These are phyloP conservation scores for Priceomyces castillae DNA, from an alignment of 805 yeast genomes.

Conservation along the genomic window DNA sequence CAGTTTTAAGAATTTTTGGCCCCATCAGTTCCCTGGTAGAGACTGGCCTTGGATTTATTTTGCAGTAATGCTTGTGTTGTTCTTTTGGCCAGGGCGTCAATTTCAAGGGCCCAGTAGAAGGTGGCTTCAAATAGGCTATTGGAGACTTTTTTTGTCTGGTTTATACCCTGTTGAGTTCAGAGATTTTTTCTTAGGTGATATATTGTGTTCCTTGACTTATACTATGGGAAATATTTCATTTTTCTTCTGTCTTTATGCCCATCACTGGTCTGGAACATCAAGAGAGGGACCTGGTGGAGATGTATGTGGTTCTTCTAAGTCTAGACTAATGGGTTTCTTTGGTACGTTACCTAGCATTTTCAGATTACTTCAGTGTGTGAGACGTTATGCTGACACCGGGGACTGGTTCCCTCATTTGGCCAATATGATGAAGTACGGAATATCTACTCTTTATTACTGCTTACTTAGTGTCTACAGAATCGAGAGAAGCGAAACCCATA, in stretches of 20 bases:
- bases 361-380: conserved; percentile 85
- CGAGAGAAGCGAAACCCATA: conserved; percentile 35
- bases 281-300: conserved; percentile 33
- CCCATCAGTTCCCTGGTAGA: conserved; percentile 54
- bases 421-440: conserved; percentile 73
- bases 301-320: conserved; percentile 73
- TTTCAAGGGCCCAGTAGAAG: conserved; percentile 61
- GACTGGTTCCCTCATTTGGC: conserved; percentile 97
- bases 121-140: conserved; percentile 71
- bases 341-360: conserved; percentile 83
- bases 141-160: conserved; percentile 78
- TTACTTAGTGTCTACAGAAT: conserved; percentile 78
- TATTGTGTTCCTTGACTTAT: conserved; percentile 84
- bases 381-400: conserved; percentile 91
- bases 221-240: conserved; percentile 81
- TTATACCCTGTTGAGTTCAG: conserved; percentile 92
- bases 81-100: conserved; percentile 61
- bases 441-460: conserved; percentile 66
- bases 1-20: conserved; percentile 71
- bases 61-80: conserved; percentile 45
- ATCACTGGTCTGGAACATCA: conserved; percentile 60
- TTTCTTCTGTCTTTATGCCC: conserved; percentile 78
- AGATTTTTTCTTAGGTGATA: conserved; percentile 92
- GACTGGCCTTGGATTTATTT: conserved; percentile 81
- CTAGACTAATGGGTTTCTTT: conserved; percentile 78